Percentiles rank a stretch among this genome's conserved stretches.
Conservation (phyloP, 1,284 basidiomycete species). For the Cutaneotrichosporon sp. region DNA sequence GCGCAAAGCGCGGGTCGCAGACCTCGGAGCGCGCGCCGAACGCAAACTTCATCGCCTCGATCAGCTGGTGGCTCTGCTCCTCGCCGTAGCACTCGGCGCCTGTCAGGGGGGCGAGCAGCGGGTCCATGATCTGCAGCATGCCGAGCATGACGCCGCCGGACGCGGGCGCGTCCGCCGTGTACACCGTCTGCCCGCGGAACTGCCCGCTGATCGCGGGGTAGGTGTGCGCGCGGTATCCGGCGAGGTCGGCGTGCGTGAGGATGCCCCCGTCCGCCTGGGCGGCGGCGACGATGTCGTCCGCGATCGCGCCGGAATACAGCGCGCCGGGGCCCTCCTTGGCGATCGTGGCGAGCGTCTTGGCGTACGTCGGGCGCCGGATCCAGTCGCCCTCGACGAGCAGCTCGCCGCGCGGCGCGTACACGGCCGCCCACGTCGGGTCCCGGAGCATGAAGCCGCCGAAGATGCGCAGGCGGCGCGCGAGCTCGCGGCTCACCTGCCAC, state of each 20-base stretch:
- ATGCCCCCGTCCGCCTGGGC: conserved; percentile 45
- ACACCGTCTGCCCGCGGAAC: conserved; percentile 75
- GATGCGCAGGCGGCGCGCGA: conserved; percentile 68
- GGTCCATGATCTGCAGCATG: conserved; percentile 49
- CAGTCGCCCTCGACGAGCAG: conserved; percentile 72
- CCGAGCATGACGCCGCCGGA: conserved; percentile 49
- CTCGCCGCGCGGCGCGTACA: conserved; percentile 76
- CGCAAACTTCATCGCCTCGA: conserved; percentile 57
- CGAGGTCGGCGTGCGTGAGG: conserved; percentile 45
- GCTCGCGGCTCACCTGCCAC: conserved; percentile 73
- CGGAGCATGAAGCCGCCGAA: conserved; percentile 66
- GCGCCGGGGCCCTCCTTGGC: conserved; percentile 44
- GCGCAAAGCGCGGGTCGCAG: conserved; percentile 68
- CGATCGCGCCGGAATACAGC: conserved; percentile 52
- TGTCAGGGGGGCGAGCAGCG: conserved; percentile 9
- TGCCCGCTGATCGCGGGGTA: conserved; percentile 71
- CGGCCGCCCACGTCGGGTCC: conserved; percentile 72
- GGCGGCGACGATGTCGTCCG: conserved; percentile 45
- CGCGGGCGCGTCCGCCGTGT: conserved; percentile 79
- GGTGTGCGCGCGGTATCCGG: conserved; percentile 67
- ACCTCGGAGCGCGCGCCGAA: conserved; percentile 67
- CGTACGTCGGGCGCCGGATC: conserved; percentile 65
- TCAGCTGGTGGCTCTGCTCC: conserved; percentile 51
- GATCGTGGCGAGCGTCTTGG: conserved; percentile 45
- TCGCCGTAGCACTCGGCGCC: conserved; percentile 13